Evolutionary conservation across 371 early-diverging fungal genomes (phyloP), one percentile per base, ranked within the genome.

Genomic region (Enterocytospora artemiae): DNA sequence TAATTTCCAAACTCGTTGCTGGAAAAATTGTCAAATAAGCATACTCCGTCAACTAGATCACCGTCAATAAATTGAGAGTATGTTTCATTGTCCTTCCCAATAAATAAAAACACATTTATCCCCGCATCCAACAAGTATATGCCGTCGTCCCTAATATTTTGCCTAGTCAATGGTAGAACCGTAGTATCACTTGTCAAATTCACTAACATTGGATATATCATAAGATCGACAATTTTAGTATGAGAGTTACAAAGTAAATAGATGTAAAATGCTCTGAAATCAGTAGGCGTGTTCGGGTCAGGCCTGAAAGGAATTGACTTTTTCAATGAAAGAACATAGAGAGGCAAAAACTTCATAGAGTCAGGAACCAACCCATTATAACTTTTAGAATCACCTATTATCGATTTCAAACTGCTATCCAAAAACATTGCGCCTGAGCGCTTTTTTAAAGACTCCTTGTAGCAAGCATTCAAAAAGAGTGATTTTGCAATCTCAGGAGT

Each of bases 61-160:
- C 59, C 63, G 36, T 69, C 65, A 1, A 70, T 18, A 24, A 70
- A 44, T 9, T 62, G 22, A 4, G 51, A 14, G 24, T 63, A 22
- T 4, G 48, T 46, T n/a, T 46, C 43, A 20, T 12, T 4, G 51
- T 65, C 55, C 37, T 51, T 63, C 39, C 73, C 74, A 41, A 68
- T 57, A 65, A 71, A 78, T 18, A 76, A 64, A 37, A 69, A 74
- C 20, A 73, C 57, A 28, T 69, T 63, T 30, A 75, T 59, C 28
- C 79, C 79, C 2, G 74, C 64, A 59, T 76, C 76, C 22, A 78
- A 46, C 4, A 76, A 39, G 55, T 74, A 78, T 7, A 73, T 24
- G 18, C 72, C 74, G 41, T 59, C 41, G 0, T 39, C 49, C 24
- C 62, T 70, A 5, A 78, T 36, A 41, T 43, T 60, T 34, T 57